Evolutionary conservation across 1,284 basidiomycete genomes (phyloP).

Genomic region (Leccinum pallidistipes): DNA sequence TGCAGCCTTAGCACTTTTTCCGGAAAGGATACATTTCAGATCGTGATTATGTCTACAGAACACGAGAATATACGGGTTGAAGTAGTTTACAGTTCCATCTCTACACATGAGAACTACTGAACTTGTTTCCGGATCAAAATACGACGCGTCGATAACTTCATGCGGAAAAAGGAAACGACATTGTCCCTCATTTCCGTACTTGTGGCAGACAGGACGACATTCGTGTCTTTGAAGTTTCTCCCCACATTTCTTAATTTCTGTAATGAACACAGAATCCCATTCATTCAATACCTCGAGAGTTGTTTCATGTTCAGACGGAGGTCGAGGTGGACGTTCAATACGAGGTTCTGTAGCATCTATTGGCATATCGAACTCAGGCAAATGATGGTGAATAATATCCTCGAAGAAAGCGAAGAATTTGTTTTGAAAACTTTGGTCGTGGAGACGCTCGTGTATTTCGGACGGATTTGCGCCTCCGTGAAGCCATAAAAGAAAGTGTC

Average conservation of each 20-base stretch:
- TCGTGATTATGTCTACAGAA: no score
- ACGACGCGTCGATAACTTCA: no score
- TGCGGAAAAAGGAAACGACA: no score
- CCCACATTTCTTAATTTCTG: slow-evolving; percentile 14
- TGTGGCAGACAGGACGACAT: no score
- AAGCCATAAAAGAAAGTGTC: slow-evolving; percentile 18
- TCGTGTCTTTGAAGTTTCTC: slow-evolving; percentile 1
- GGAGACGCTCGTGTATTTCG: background rate
- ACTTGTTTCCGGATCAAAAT: no score
- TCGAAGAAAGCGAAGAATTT: slow-evolving; percentile 15
- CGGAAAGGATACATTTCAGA: no score
- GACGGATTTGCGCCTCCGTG: slow-evolving; percentile 2
- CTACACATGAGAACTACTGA: no score
- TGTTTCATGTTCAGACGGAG: background rate
- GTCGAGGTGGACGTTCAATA: background rate
- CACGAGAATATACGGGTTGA: no score
- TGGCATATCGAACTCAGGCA: slow-evolving; percentile 7
- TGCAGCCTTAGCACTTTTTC: no score
- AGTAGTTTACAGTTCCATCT: no score
- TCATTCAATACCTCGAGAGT: background rate
- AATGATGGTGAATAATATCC: slow-evolving; percentile 12
- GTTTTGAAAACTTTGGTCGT: background rate
- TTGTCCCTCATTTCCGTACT: no score
- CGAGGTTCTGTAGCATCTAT: slow-evolving; percentile 2
- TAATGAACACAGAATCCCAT: background rate